Evolutionary conservation across 306 rosid genomes (phyloP), one percentile per base, ranked within the genome.

Genomic region (Luffa aegyptiaca): DNA sequence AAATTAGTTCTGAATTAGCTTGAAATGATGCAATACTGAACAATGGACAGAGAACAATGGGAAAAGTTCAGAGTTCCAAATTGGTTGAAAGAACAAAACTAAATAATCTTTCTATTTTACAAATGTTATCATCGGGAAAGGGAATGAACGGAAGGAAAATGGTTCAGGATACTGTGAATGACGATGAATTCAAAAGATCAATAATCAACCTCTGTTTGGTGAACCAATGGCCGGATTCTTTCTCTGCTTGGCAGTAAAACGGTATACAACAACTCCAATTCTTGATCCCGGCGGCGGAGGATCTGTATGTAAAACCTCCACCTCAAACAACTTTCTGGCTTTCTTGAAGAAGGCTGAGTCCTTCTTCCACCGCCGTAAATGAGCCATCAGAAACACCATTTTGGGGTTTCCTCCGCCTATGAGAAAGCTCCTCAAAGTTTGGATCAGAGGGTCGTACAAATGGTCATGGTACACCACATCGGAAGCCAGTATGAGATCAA

Each of bases 401-500:
- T 86, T 83, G 45, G 52, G 80, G 55, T 70, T 58, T 79, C 79
- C 57, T 37, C 83, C 6, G 72, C 79, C 82, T 8, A 83, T 0
- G 17, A 89, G 80, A 84, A 89, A 64, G 42, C 79, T 75, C 71
- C 84, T 87, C 82, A 95, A 74, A 80, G 98, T 95, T 86, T 91
- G 84, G 16, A 92, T 84, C 48, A 95, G 83, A 10, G 97, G 98
- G 41, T 87, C 97, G 26, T 84, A 95, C 10, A 95, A 92, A 59
- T 92, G 87, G 26, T 91, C 93, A 61, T 95, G 96, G 80, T 95
- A 95, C 79, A 95, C 98, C 13, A 95, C 97, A 85, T 95, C 97
- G 80, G 98, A 91, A 2, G 90, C 98, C 76, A 92, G 3, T 1
- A 92, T 42, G 37, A 95, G 81, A 75, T 95, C 98, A 49, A 88